Base-by-base conservation (phyloP, 2,329 filamentous ascomycete species). In the Colletotrichum orchidophilum region DNA sequence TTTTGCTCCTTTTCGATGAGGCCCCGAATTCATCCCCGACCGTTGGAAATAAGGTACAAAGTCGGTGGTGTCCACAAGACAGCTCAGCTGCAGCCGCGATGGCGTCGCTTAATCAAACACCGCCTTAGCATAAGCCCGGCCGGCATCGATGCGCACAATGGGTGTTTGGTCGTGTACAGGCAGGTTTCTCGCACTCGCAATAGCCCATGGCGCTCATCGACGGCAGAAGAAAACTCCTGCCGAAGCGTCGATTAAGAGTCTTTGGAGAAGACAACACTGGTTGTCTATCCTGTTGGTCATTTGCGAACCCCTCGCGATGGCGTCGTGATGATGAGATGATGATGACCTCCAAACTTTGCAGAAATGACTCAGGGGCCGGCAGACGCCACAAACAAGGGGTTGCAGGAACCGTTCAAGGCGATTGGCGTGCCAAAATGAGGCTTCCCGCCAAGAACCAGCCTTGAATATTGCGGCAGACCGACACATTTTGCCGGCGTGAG, bases 41-140 rank as follows among this genome's bases (percentile, higher is more conserved):
- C 42, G 61, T 59, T 59, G 26, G 21, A 4, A 54, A 52, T 26
- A 46, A 18, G 46, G 39, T n/a, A n/a, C 13, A 21, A 24, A 26
- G 65, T 53, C 31, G 46, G 42, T 24, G 24, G 63, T 15, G 35
- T 67, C n/a, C 57, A 46, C 50, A 42, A 13, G 63, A n/a, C 31
- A 8, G 31, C 52, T 67, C 39, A 62, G 50, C 50, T 42, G 49
- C 35, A 61, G 24, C 57, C 55, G 39, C 57, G 31, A 58, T 46
- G 63, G 63, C 68, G 63, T 67, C 29, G 26, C 27, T 29, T 29
- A 67, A 58, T 67, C 50, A 57, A 62, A 42, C 39, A 67, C 24
- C 27, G 5, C 13, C 27, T 18, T 49, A 52, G 55, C 33, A 7
- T 11, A 21, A 18, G 26, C 24, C 33, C 29, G 21, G 6, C 3